Evolutionary conservation across 2,329 filamentous ascomycete genomes (phyloP), one percentile per base, ranked within the genome.

Genomic region (Esteya vermicola): DNA sequence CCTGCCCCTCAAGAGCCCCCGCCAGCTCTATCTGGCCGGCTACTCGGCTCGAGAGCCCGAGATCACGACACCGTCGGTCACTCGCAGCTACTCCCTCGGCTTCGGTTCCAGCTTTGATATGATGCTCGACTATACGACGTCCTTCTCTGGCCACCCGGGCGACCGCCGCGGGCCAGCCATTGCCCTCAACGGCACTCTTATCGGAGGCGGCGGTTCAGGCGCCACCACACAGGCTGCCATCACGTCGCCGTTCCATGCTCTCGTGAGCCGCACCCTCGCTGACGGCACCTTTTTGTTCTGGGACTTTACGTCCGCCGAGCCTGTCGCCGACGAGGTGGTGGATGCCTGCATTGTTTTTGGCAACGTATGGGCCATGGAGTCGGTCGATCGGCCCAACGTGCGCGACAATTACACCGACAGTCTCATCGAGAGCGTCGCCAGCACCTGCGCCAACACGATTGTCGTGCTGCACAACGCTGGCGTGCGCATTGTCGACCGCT

Each of bases 381-480:
- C 78, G 0, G 75, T 62, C 48, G 62, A 78, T 40, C 60, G 68
- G 43, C 54, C 63, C 2, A 65, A 64, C 9, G 60, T 82, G 38
- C 66, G 68, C 36, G 78, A 83, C 52, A 78, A 75, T 45, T 67
- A 67, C 25, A 68, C 64, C 9, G 68, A 75, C 42, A 51, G 50
- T 0, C 54, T 74, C 0, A 60, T 75, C 14, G 51, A 49, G 2
- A 67, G 66, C 32, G 64, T 74, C 0, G 70, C 71, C 1, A 52
- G 53, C 3, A 57, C 60, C 33, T 74, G 68, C 49, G 56, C 55
- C 39, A 68, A 64, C 44, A 79, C 75, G 1, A 62, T 80, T 10
- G 76, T 80, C 1, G 59, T 78, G 1, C 63, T 80, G 10, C 75
- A 81, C 52, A 79, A 76, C 33, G 72, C 72, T 2, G 76, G 75